phyloP scores from a whole-genome alignment of 257 asterid species.

The Fraxinus quadrangulata region DNA sequence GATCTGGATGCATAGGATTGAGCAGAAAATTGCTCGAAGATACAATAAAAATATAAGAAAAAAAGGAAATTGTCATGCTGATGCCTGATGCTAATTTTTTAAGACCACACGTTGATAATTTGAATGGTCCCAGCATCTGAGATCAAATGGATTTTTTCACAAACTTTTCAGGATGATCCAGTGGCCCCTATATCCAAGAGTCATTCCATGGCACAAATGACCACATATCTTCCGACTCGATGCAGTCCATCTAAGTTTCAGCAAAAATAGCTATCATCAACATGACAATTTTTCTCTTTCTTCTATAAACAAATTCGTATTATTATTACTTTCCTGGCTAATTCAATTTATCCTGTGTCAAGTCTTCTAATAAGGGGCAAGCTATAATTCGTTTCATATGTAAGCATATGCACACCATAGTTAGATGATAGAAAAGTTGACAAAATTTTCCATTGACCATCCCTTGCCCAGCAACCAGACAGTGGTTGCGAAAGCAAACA shows the following conservation, averaged over 20 bases:
- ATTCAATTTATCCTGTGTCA: background rate
- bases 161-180: background rate
- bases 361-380: no score
- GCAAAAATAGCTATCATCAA: background rate
- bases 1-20: background rate
- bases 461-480: background rate
- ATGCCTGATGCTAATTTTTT: no score
- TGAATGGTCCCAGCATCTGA: background rate
- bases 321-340: background rate
- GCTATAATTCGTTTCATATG: no score
- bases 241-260: background rate
- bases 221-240: background rate
- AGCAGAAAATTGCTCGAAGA: background rate
- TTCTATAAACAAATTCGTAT: no score
- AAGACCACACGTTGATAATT: background rate
- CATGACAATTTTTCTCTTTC: background rate
- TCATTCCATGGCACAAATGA: background rate
- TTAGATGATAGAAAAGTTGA: background rate
- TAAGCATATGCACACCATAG: background rate
- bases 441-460: background rate
- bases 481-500: background rate
- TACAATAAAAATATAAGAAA: no score
- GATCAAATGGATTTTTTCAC: background rate
- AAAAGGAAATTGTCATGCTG: background rate
- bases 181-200: background rate